These are phyloP conservation scores for Botrytis cinerea DNA, from an alignment of 2,329 filamentous ascomycete genomes.

Conservation along the genomic window DNA sequence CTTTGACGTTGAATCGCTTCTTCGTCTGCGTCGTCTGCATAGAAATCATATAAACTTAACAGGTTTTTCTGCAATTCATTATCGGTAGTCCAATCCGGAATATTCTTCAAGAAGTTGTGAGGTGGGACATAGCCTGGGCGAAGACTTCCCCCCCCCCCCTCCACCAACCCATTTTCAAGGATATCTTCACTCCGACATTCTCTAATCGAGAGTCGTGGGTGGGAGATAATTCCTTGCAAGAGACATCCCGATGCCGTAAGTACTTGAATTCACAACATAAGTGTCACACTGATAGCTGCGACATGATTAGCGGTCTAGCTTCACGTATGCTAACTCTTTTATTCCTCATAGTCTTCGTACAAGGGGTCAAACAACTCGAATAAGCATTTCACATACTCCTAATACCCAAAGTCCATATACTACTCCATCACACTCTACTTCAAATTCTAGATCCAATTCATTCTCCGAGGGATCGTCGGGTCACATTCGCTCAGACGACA, in stretches of 20 bases:
- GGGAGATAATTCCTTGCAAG: slow-evolving; percentile 39
- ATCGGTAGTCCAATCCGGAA: slow-evolving; percentile 15
- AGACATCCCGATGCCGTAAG: slow-evolving; percentile 33
- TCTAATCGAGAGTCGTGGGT: slow-evolving; percentile 40
- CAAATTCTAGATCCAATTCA: slow-evolving; percentile 36
- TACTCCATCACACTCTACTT: slow-evolving; percentile 36
- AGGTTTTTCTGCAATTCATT: slow-evolving; percentile 4
- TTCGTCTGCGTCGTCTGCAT: slow-evolving; percentile 2
- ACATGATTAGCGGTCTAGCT: slow-evolving; percentile 10
- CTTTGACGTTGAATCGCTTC: not conserved
- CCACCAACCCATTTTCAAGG: slow-evolving; percentile 32
- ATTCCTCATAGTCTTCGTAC: not conserved
- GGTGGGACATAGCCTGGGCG: slow-evolving; percentile 10
- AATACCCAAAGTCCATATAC: slow-evolving; percentile 23
- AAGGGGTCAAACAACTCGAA: slow-evolving; percentile 24
- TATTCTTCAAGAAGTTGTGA: slow-evolving; percentile 16
- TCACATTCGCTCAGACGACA: slow-evolving; percentile 40
- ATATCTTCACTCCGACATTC: slow-evolving; percentile 42
- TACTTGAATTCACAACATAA: slow-evolving; percentile 21
- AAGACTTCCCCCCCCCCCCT: slow-evolving; percentile 26
- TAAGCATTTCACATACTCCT: slow-evolving; percentile 33
- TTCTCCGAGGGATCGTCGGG: slow-evolving; percentile 39
- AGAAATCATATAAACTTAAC: not conserved
- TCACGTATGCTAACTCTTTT: slow-evolving; percentile 7
- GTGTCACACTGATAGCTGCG: slow-evolving; percentile 8